Base-by-base conservation (phyloP, 495 filamentous ascomycete species). In the Xylaria nigripes region DNA sequence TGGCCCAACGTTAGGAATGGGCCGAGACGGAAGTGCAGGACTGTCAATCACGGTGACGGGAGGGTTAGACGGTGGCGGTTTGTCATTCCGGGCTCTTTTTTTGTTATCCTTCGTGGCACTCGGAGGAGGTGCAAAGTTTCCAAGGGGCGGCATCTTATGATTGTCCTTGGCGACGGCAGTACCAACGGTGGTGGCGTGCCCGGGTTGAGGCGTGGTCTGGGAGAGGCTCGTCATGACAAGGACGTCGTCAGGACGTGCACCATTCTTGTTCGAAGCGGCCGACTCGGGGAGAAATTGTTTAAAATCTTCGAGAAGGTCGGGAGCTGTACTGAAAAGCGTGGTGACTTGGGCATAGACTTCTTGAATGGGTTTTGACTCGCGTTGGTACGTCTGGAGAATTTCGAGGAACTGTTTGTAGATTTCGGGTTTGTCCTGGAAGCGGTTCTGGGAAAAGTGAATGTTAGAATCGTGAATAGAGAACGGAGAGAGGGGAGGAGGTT, bases 361-460 rank as follows among this genome's bases (percentile, higher is more conserved):
- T 66, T 95, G 90, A 22, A 99, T 99, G 0, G 94, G 94, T 67
- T 96, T 97, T 34, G 91, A 94, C 61, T 99, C 94, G 49, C 94
- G 82, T 69, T 99, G 94, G 65, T 99, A 99, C 1, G 94, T 99
- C 68, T 99, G 94, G 41, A 99, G 73, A 24, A 99, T 99, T 66
- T 99, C 94, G 7, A 99, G 80, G 65, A 99, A 99, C 62, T 97
- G 90, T 63, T 99, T 99, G 75, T 99, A 99, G 50, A 97, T 97
- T 63, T 99, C 94, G 7, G 94, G 94, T 55, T 93, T 88, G 58
- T 85, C 81, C 43, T 93, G 81, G 67, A 96, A 99, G 38, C 94
- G 93, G 66, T 96, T 99, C 93, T 90, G 62, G 19, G 45, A 55
- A 44, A 45, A 24, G 57, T 42, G 40, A 45, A 49, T 58, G 50